phyloP scores from a whole-genome alignment of 768 basidiomycete genomes.

The Leccinum olivaceopallidum region DNA sequence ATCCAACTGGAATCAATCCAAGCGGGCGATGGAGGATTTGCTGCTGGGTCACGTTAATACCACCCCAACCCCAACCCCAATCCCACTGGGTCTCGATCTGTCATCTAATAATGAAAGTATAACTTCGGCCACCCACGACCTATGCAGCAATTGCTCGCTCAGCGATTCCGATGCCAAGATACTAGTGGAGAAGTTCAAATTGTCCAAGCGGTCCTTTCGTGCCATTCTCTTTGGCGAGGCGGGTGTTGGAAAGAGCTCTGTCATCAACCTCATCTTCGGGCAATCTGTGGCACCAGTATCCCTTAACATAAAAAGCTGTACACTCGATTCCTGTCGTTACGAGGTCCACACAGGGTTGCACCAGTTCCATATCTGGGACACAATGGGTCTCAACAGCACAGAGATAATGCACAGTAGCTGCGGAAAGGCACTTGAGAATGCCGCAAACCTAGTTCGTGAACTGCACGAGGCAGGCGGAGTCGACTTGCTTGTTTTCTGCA shows the following conservation, averaged over 20 bases:
- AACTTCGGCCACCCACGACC: constrained; percentile 1
- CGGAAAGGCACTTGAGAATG: too few species aligned
- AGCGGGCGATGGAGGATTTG: constrained; percentile 10
- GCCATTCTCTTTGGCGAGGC: constrained; percentile 43
- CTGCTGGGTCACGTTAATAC: constrained; percentile 6
- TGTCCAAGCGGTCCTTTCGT: constrained; percentile 22
- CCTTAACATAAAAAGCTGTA: constrained; percentile 29
- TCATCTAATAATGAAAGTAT: constrained; percentile 6
- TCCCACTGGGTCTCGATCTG: constrained; percentile 17
- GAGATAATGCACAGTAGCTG: not conserved
- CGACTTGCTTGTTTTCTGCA: too few species aligned
- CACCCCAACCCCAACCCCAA: constrained; percentile 4
- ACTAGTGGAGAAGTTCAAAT: constrained; percentile 15
- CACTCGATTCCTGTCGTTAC: constrained; percentile 31
- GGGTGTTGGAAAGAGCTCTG: constrained; percentile 41
- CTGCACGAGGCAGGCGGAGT: too few species aligned
- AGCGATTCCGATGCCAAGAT: constrained; percentile 9
- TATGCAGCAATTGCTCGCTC: constrained; percentile 17
- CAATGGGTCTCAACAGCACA: constrained; percentile 28
- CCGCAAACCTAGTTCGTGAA: too few species aligned
- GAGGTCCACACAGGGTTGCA: constrained; percentile 18
- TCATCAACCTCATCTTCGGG: constrained; percentile 41
- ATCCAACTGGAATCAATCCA: constrained; percentile 10
- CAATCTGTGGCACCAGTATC: constrained; percentile 20
- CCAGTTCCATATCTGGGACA: constrained; percentile 33